Conservation (phyloP, 2,329 filamentous ascomycete genomes). For the Beauveria varroae region DNA sequence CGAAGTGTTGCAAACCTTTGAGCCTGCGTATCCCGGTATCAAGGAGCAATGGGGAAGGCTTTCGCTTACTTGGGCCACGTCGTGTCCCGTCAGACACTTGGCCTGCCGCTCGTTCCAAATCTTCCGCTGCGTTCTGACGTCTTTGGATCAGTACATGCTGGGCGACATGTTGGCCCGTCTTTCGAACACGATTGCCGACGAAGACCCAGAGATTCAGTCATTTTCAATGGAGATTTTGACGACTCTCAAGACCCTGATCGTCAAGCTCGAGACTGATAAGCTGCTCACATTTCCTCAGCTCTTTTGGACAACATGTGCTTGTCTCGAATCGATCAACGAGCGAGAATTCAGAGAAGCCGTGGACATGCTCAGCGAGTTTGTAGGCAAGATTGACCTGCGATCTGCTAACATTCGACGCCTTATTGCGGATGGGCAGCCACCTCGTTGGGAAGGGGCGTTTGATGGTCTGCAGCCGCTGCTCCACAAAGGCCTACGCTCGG, state of each 20-base stretch:
- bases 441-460: constrained; percentile 82
- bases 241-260: constrained; percentile 84
- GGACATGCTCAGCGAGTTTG: constrained; percentile 80
- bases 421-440: constrained; percentile 71
- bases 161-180: constrained; percentile 93
- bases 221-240: constrained; percentile 98
- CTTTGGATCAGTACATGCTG: constrained; percentile 86
- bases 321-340: constrained; percentile 93
- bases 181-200: constrained; percentile 94
- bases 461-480: constrained; percentile 79
- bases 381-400: constrained; percentile 76
- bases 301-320: constrained; percentile 97
- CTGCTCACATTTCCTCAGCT: constrained; percentile 87
- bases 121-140: constrained; percentile 87
- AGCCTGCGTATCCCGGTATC: constrained; percentile 74
- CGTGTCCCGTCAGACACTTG: constrained; percentile 88
- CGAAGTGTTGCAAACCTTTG: constrained; percentile 79
- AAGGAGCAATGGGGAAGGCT: constrained; percentile 88
- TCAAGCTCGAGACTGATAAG: constrained; percentile 70
- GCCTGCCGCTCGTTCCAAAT: constrained; percentile 97
- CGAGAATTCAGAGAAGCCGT: constrained; percentile 87
- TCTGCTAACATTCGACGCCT: constrained; percentile 60
- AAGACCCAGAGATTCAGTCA: constrained; percentile 87
- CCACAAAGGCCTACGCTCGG: constrained; percentile 88
- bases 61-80: constrained; percentile 91